These are phyloP conservation scores for Gloeophyllum trabeum DNA, from an alignment of 768 basidiomycete genomes.

Conservation along the genomic window DNA sequence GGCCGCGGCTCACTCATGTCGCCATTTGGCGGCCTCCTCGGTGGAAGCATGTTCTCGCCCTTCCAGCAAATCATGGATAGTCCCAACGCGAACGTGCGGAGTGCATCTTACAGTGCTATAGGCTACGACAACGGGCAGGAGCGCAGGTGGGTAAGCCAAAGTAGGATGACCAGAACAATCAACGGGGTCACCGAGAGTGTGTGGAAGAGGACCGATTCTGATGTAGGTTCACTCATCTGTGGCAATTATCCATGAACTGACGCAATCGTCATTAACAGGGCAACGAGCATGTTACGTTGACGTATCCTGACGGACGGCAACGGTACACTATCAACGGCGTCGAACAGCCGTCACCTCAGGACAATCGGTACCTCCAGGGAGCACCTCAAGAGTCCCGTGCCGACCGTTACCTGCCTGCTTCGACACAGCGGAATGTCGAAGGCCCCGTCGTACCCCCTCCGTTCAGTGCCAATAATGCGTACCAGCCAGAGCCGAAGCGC, in stretches of 20 bases:
- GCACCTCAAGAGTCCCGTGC: no score
- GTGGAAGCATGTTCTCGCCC: constrained; percentile 1
- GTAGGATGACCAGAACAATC: constrained; percentile 40
- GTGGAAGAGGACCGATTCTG: constrained; percentile 41
- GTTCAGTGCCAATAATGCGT: no score
- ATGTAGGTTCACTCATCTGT: constrained; percentile 29
- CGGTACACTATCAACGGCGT: constrained; percentile 60
- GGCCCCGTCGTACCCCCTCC: no score
- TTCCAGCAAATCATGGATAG: neutral
- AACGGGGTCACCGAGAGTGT: constrained; percentile 60
- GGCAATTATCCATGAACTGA: constrained; percentile 5
- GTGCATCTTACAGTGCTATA: constrained; percentile 14
- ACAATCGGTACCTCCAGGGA: neutral
- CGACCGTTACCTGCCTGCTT: no score
- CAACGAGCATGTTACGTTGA: constrained; percentile 61
- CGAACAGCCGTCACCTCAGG: constrained; percentile 18
- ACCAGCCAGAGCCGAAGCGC: no score
- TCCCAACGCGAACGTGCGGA: constrained; percentile 3
- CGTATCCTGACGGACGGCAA: constrained; percentile 56
- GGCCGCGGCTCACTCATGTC: neutral
- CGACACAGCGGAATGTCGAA: no score
- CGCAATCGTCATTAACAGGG: constrained; percentile 32
- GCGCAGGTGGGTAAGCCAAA: constrained; percentile 33
- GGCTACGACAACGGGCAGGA: constrained; percentile 17
- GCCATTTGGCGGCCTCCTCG: constrained; percentile 3